A percentile compares a stretch with the other conserved stretches of the same genome.
Conservation (phyloP, 2,329 filamentous ascomycete species). For the Neurospora crassa region DNA sequence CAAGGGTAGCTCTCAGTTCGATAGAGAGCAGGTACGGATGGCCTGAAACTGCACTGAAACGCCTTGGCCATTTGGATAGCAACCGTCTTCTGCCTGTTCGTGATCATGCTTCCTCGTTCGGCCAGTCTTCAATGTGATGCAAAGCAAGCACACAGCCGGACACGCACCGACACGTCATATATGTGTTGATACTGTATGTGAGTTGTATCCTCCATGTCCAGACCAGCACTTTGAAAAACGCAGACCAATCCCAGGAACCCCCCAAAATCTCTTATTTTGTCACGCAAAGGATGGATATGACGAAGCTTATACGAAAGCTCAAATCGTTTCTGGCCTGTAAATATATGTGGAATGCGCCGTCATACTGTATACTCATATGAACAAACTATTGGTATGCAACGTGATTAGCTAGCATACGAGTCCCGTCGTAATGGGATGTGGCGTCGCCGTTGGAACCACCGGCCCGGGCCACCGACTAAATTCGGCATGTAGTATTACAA, state of each 20-base stretch:
- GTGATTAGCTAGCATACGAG: not conserved
- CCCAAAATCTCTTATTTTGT: not conserved
- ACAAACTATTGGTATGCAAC: not conserved
- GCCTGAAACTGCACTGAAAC: not conserved
- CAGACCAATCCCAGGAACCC: not conserved
- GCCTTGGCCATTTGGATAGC: not conserved
- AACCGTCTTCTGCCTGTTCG: not conserved
- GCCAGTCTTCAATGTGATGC: not conserved
- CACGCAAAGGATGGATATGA: not conserved
- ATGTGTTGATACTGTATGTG: not conserved
- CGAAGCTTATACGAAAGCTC: not conserved
- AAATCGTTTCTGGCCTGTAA: not conserved
- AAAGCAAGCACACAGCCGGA: not conserved
- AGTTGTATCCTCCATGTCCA: too few species aligned
- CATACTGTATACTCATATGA: not conserved
- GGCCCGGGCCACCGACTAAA: not conserved
- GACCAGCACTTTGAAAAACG: not conserved
- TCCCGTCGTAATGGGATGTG: not conserved
- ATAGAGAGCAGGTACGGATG: not conserved
- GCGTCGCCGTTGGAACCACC: not conserved
- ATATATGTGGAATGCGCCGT: not conserved
- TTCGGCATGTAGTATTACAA: not conserved
- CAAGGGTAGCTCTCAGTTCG: not conserved
- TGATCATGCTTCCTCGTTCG: not conserved
- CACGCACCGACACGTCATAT: not conserved